Evolutionary conservation across 352 stramenopile species (phyloP), one percentile per base, ranked within the genome.

Genomic region (Paralagenidium karlingii): DNA sequence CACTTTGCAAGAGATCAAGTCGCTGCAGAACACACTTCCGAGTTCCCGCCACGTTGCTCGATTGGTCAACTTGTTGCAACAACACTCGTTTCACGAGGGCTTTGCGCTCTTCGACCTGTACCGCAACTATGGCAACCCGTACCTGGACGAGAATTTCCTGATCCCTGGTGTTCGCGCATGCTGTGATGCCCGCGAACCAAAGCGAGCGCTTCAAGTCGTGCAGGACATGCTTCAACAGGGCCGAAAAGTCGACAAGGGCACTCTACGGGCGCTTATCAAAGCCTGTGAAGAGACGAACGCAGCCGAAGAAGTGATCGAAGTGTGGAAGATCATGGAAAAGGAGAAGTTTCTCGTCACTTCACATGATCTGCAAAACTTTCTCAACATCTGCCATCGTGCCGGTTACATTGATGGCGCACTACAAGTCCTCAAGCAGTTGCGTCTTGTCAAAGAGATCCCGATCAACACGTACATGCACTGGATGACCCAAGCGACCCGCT

Each of bases 381-480:
- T 90, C 3, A 67, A 81, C 28, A 83, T 90, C 32, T 90, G 77
- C 45, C 80, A 85, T 43, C 65, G 67, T 11, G 60, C 70, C 16
- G 60, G 86, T 45, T 87, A 87, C 45, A 32, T 88, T 24, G 73
- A 86, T 38, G 77, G 77, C 10, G 77, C 77, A 8, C 61, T 90
- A 33, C 68, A 76, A 41, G 67, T 90, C 9, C 46, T 90, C 8
- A 82, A 88, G 46, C 58, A 82, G 36, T 60, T 90, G 40, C 77
- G 77, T 2, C 53, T 84, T 18, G 43, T 81, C 15, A 69, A 68
- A 0, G 24, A 55, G 1, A 63, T 90, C 40, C 71, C 61, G 12
- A 63, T 82, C 40, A 63, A 87, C 43, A 83, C 64, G 38, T 90
- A 90, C 52, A 83, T 88, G 65, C 71, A 85, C 51, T 90, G 77